Base-by-base conservation (phyloP, 345 rosid species). In the Odontarrhena argentea region DNA sequence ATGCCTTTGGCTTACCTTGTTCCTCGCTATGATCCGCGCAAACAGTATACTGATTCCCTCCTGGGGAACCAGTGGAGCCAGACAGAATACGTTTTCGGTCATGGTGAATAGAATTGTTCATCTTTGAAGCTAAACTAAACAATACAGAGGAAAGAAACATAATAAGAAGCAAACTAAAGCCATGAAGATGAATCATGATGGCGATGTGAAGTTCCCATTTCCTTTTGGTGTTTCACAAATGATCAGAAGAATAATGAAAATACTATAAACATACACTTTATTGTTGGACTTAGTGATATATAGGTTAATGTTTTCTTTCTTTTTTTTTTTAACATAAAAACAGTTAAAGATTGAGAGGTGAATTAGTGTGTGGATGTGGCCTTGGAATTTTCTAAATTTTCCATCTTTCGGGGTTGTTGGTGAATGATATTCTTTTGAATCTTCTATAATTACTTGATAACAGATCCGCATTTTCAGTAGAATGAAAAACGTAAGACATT, bases 21-120 rank as follows among this genome's bases (percentile, higher is more conserved):
- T 28, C 46, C 46, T 56, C 45, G 46, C 43, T 56, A 56, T 5
- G 43, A 37, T 56, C 61, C 13, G 46, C 7, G 14, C 61, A 56
- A 45, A 56, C 10, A 37, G 46, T 56, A 24, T 56, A 56, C 37
- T 7, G 5, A 14, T 26, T 4, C 0, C 1, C 30, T 9, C 15
- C 43, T 55, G 60, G 43, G 43, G 41, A 36, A 13, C 4, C 43
- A 14, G 2, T 32, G 28, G 60, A 35, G n/a, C 43, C 43, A 35
- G 42, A 55, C 25, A 55, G 25, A 8, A 54, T 35, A 13, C 12
- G 60, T 55, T 55, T 55, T 26, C 8, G n/a, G 43, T 3, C 25
- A 55, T 26, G 25, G 14, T 55, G 41, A 8, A 54, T 11, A 13
- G 57, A 30, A 32, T 26, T 38, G 22, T 52, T 9, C 15, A 52